Base-by-base conservation (phyloP, 1,139 yeast species). In the Candida tetrigidarum region DNA sequence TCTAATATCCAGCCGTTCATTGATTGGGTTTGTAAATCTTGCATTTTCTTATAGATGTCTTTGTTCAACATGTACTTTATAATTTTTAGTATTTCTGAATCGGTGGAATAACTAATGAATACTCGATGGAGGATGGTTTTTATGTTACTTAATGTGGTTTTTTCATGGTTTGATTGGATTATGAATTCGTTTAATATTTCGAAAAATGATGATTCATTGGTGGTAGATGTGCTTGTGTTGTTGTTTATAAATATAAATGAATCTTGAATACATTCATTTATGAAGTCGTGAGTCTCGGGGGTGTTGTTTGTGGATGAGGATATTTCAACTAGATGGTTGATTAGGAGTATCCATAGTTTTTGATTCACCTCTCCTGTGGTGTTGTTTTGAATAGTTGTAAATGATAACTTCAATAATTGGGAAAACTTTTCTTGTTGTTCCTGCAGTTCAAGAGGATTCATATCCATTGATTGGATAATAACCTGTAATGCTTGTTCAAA, bases 71-170 rank as follows among this genome's bases (percentile, higher is more conserved):
- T 67, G 33, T 67, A 64, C 37, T 83, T 68, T 2, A 84, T 75
- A 4, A 83, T 73, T n/a, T 66, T 62, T 23, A 83, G 63, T 52
- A 85, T 76, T 45, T 77, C 80, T 44, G 76, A 74, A 53, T 87
- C 93, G 54, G 83, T 84, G 2, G 81, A 68, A 55, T 83, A 84
- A 0, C 90, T 83, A 5, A 81, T 63, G 50, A 84, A 83, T 5
- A 86, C 76, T 45, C 86, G 90, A 36, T 74, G 76, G 14, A 88
- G 64, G 8, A 86, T 79, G 2, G 74, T 73, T 29, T 86, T 67
- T n/a, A 86, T 78, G 52, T 84, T 84, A 0, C 82, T 76, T 20
- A 84, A 55, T 0, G 76, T n/a, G n/a, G n/a, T 71, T 20, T 32
- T 32, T 20, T 32, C 0, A 86, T 79, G 4, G 60, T 53, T 10